phyloP scores from a whole-genome alignment of 306 rosid species.

The Luffa acutangula region DNA sequence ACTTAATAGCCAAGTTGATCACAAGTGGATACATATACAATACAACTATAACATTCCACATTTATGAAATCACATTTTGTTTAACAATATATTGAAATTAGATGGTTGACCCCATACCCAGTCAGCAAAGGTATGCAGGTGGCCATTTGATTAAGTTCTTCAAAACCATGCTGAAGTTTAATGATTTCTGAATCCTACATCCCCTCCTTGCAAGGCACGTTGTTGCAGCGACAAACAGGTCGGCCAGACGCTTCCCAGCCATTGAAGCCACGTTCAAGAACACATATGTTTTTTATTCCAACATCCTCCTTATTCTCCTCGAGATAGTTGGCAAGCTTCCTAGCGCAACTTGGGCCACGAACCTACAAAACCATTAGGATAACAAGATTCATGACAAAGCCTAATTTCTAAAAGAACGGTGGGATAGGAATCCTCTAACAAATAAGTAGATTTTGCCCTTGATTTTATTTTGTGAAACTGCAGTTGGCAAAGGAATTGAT shows the following conservation, averaged over 20 bases:
- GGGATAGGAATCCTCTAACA: background rate
- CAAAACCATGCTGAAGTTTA: conserved; percentile 1
- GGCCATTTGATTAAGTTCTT: conserved; percentile 6
- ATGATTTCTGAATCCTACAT: conserved; percentile 6
- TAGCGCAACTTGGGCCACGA: conserved; percentile 88
- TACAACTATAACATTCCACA: background rate
- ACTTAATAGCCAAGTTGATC: background rate
- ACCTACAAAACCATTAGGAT: conserved; percentile 37
- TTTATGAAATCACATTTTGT: background rate
- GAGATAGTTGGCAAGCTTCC: conserved; percentile 55
- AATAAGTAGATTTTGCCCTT: background rate
- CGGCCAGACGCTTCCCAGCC: conserved; percentile 89
- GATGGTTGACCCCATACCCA: background rate
- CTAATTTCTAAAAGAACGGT: background rate
- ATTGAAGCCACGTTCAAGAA: conserved; percentile 88
- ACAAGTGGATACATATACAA: background rate
- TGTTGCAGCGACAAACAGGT: conserved; percentile 80
- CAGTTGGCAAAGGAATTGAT: background rate
- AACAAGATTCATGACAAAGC: background rate
- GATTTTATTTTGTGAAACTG: background rate
- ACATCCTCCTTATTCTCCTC: conserved; percentile 50
- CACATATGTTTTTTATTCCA: conserved; percentile 67
- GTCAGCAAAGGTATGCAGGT: background rate
- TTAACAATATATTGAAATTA: no score
- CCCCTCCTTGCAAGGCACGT: conserved; percentile 43